Evolutionary conservation across 306 rosid species (phyloP).

Genomic region (Prunus mongolica): DNA sequence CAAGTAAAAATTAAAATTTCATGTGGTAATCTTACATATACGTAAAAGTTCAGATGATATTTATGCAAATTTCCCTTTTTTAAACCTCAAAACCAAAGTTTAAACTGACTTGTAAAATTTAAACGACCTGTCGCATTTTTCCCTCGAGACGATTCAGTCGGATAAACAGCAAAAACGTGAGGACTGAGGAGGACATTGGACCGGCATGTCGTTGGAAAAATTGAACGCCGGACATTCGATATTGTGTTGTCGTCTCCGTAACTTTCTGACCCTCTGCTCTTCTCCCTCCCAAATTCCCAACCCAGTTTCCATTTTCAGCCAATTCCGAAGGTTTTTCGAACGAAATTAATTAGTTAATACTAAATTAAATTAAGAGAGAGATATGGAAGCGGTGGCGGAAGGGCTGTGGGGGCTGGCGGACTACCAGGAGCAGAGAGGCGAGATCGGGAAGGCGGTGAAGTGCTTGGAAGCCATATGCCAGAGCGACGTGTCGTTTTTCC

Average conservation of each 20-base stretch:
- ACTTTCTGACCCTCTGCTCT: not conserved
- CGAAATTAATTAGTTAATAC: not conserved
- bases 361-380: not conserved
- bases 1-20: no score
- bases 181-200: not conserved
- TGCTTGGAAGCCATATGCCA: conserved; percentile 93
- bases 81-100: no score
- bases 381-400: conserved; percentile 88
- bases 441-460: conserved; percentile 72
- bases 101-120: no score
- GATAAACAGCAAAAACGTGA: not conserved
- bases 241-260: not conserved
- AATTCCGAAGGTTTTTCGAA: not conserved
- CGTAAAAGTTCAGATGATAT: no score
- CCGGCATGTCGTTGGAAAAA: not conserved
- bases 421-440: conserved; percentile 63
- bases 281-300: not conserved
- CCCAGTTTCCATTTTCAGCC: not conserved
- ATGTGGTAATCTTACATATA: fast-evolving
- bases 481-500: conserved; percentile 75
- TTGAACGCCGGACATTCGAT: not conserved
- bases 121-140: not conserved
- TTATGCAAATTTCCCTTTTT: no score
- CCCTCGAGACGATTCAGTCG: not conserved
- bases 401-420: conserved; percentile 92